Evolutionary conservation across 169 alveolate species (phyloP).

Genomic region (Theileria luwenshuni): DNA sequence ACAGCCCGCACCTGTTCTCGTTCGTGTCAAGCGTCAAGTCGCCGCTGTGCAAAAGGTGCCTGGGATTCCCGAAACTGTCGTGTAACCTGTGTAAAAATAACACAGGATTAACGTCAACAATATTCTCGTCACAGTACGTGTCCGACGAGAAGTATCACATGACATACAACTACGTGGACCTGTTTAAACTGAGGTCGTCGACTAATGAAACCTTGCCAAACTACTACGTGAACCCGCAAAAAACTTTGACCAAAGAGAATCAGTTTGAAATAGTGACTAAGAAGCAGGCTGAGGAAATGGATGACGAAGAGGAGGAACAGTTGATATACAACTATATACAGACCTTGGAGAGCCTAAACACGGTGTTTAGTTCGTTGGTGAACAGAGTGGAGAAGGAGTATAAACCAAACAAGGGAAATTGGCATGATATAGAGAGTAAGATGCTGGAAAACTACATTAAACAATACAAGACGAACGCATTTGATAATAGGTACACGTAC

Average conservation of each 20-base stretch:
- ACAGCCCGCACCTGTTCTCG: constrained; percentile 62
- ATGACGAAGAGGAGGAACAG: constrained; percentile 49
- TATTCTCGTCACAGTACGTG: constrained; percentile 36
- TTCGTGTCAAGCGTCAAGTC: constrained; percentile 42
- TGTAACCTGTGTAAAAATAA: constrained; percentile 51
- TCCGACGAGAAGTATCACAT: constrained; percentile 51
- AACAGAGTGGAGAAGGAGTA: constrained; percentile 47
- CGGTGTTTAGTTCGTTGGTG: constrained; percentile 28
- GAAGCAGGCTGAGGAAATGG: constrained; percentile 1
- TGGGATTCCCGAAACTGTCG: constrained; percentile 57
- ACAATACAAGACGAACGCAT: constrained; percentile 72
- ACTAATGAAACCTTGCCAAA: constrained; percentile 14
- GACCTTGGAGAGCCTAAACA: constrained; percentile 50
- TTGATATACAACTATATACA: constrained; percentile 47
- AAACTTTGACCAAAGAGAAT: background rate
- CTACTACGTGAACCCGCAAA: constrained; percentile 3
- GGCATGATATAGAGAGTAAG: constrained; percentile 74
- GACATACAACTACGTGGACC: constrained; percentile 44
- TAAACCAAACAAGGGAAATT: constrained; percentile 49
- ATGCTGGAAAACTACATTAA: constrained; percentile 75
- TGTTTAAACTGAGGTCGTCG: constrained; percentile 35
- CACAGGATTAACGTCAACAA: constrained; percentile 25
- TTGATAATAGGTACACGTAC: constrained; percentile 77
- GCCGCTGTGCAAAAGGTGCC: constrained; percentile 58
- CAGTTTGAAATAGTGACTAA: background rate